phyloP scores from a whole-genome alignment of 75 land plant species.

The Chamaecyparis obtusa region DNA sequence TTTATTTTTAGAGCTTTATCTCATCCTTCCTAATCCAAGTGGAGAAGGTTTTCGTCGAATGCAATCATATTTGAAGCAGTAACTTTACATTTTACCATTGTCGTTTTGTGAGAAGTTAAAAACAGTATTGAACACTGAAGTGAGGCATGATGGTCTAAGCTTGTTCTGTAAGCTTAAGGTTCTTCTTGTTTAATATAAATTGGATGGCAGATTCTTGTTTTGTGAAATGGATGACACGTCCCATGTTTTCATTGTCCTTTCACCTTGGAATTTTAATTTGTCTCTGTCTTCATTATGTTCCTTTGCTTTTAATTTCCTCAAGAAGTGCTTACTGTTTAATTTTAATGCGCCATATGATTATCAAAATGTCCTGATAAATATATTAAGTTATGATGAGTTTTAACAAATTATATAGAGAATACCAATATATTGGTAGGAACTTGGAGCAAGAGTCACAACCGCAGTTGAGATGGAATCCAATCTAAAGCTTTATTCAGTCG shows the following conservation, averaged over 20 bases:
- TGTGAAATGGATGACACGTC: background rate
- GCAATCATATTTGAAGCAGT: background rate
- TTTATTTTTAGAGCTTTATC: background rate
- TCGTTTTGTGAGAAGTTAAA: background rate
- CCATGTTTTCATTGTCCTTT: background rate
- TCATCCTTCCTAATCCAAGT: background rate
- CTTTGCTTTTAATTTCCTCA: background rate
- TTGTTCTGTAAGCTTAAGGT: background rate
- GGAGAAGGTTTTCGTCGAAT: background rate
- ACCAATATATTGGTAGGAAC: background rate
- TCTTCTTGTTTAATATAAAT: no score
- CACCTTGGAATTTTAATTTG: background rate
- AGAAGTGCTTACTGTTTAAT: background rate
- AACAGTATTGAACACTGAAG: background rate
- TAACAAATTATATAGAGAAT: background rate
- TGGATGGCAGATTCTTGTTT: background rate
- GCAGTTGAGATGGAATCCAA: background rate
- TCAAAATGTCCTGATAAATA: background rate
- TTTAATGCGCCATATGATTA: background rate
- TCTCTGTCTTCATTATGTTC: background rate
- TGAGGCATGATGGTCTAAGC: background rate
- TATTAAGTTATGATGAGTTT: background rate
- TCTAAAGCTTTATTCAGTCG: background rate
- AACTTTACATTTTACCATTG: no score
- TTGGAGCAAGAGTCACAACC: background rate